phyloP scores from a whole-genome alignment of 1,284 basidiomycete genomes.

The Waitea zeae region DNA sequence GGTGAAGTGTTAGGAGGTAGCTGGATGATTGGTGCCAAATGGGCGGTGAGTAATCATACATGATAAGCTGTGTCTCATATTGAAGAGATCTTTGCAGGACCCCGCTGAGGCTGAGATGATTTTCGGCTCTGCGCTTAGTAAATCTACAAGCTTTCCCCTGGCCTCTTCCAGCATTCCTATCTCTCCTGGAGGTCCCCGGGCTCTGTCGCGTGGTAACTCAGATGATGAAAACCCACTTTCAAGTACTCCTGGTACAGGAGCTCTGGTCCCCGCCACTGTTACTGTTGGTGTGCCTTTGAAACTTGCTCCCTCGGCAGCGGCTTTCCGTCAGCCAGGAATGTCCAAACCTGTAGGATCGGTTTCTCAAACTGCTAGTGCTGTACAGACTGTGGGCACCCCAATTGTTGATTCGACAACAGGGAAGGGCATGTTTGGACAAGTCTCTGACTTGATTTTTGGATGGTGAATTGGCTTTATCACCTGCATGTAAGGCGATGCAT shows the following conservation, averaged over 20 bases:
- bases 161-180: not conserved
- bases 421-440: conserved; percentile 49
- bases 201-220: not conserved
- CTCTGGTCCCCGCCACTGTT: conserved; percentile 11
- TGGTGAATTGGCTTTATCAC: conserved; percentile 29
- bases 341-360: not conserved
- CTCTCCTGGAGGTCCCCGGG: not conserved
- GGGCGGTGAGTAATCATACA: conserved; percentile 32
- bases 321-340: conserved; percentile 32
- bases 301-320: conserved; percentile 49
- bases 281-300: conserved; percentile 44
- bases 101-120: conserved; percentile 34
- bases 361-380: not conserved
- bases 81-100: conserved; percentile 26
- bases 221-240: no score
- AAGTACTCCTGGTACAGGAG: not conserved
- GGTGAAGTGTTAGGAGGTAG: conserved; percentile 56
- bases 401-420: not conserved
- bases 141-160: not conserved
- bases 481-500: no score
- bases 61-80: conserved; percentile 4
- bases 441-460: conserved; percentile 62
- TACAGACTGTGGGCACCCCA: no score
- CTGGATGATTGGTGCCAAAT: conserved; percentile 73
- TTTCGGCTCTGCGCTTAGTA: conserved; percentile 22